A percentile compares a stretch with the other conserved stretches of the same genome.
Conservation (phyloP, 2,329 filamentous ascomycete genomes). For the Xylaria sp. region DNA sequence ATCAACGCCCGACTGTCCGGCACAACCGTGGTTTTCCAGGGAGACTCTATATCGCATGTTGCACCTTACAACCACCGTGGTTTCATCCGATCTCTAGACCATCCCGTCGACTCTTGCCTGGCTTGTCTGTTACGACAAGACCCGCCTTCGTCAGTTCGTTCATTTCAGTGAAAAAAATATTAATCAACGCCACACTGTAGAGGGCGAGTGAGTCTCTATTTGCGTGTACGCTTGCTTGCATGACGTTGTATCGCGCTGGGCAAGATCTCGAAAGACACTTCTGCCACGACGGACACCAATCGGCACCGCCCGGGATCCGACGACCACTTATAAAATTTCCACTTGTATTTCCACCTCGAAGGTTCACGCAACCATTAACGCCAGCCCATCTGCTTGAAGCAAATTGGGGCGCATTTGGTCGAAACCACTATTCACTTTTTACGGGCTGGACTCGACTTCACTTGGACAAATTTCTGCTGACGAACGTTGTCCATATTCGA, state of each 20-base stretch:
- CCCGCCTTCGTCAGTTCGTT: slow-evolving; percentile 50
- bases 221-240: slow-evolving; percentile 27
- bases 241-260: slow-evolving; percentile 19
- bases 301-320: slow-evolving; percentile 18
- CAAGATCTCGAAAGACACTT: slow-evolving; percentile 42
- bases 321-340: slow-evolving; percentile 38
- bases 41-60: slow-evolving; percentile 52
- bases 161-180: slow-evolving; percentile 55
- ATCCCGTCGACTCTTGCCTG: slow-evolving; percentile 46
- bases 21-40: slow-evolving; percentile 52
- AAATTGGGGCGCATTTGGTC: slow-evolving; percentile 52
- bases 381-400: slow-evolving; percentile 59
- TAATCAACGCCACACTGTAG: slow-evolving; percentile 34
- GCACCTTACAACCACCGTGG: slow-evolving; percentile 47
- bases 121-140: slow-evolving; percentile 50
- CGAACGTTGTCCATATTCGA: slow-evolving; percentile 34
- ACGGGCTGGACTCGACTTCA: slow-evolving; percentile 61
- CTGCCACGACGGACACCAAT: slow-evolving; percentile 33
- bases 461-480: slow-evolving; percentile 29
- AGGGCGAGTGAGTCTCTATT: slow-evolving; percentile 31
- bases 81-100: slow-evolving; percentile 48
- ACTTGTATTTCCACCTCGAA: slow-evolving; percentile 55
- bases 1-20: slow-evolving; percentile 53
- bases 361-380: slow-evolving; percentile 52
- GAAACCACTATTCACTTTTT: slow-evolving; percentile 33